Conservation (phyloP, 257 asterid species). For the Cynanchum wilfordii region DNA sequence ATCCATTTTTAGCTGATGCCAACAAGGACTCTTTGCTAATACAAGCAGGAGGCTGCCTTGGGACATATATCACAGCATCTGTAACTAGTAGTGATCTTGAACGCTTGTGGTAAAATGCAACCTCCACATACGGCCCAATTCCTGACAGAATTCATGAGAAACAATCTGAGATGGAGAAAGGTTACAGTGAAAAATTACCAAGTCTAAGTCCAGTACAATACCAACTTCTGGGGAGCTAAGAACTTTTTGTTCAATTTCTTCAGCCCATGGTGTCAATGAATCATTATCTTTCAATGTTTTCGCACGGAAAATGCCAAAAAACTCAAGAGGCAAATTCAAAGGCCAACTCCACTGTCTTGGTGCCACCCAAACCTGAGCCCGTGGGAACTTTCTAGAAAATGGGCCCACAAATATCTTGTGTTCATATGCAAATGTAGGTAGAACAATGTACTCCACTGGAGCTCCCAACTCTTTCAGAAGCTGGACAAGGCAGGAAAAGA, state of each 20-base stretch:
- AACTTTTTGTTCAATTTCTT: slow-evolving; percentile 85
- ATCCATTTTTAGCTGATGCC: slow-evolving; percentile 80
- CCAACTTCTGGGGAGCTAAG: slow-evolving; percentile 96
- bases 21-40: slow-evolving; percentile 79
- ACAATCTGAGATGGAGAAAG: background rate
- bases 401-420: slow-evolving; percentile 98
- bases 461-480: slow-evolving; percentile 84
- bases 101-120: slow-evolving; percentile 87
- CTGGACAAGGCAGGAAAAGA: slow-evolving; percentile 32
- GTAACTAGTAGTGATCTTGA: slow-evolving; percentile 77
- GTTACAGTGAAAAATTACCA: background rate
- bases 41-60: slow-evolving; percentile 78
- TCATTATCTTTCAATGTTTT: slow-evolving; percentile 58
- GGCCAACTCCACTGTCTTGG: slow-evolving; percentile 99
- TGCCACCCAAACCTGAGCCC: slow-evolving; percentile 93
- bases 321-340: slow-evolving; percentile 77
- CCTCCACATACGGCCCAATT: slow-evolving; percentile 97
- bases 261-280: slow-evolving; percentile 66
- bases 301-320: slow-evolving; percentile 87
- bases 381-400: slow-evolving; percentile 86
- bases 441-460: slow-evolving; percentile 75
- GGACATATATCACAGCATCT: slow-evolving; percentile 92
- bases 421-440: slow-evolving; percentile 94
- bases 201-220: slow-evolving; percentile 18
- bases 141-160: slow-evolving; percentile 37